Base-by-base conservation (phyloP, 306 rosid species). In the Biancaea sappan region DNA sequence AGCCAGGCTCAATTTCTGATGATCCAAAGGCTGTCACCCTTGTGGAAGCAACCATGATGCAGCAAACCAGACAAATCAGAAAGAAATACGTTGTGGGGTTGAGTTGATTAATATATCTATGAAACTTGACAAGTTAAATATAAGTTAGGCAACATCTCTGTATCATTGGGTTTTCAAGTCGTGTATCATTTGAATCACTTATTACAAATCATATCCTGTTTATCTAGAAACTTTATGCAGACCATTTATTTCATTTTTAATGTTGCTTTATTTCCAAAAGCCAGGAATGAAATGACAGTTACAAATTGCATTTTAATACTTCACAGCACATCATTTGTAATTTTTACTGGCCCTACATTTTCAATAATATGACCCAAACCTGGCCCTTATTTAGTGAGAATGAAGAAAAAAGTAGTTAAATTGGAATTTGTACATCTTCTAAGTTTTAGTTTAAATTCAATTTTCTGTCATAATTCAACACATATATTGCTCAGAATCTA, bases 81-180 rank as follows among this genome's bases (percentile, higher is more conserved):
- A 89, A 77, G 98, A 95, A 83, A 84, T 92, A 68, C 96, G 84
- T 14, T 92, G 99, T n/a, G 98, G 99, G 99, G 92, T 98, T 92
- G 83, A 82, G 97, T 82, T 69, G 60, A 18, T 54, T 66, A 56
- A 16, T 34, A 2, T 34, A 34, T 34, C 37, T 34, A 34, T 3
- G 37, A 4, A 34, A 3, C 37, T 34, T 8, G 5, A 2, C 3
- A n/a, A n/a, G n/a, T n/a, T n/a, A n/a, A n/a, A n/a, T n/a, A n/a
- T n/a, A 35, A 35, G 8, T 35, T 35, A 4, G 40, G 8, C 48
- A 15, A 32, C 0, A 56, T 41, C 21, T 28, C 47, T 43, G 48
- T 44, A 62, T 62, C 24, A 31, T 15, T 8, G 37, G 34, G 37
- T 47, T 34, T n/a, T 68, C 19, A 16, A 48, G 70, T 22, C 21